phyloP scores from a whole-genome alignment of 306 rosid genomes.

The Cucurbita ficifolia region DNA sequence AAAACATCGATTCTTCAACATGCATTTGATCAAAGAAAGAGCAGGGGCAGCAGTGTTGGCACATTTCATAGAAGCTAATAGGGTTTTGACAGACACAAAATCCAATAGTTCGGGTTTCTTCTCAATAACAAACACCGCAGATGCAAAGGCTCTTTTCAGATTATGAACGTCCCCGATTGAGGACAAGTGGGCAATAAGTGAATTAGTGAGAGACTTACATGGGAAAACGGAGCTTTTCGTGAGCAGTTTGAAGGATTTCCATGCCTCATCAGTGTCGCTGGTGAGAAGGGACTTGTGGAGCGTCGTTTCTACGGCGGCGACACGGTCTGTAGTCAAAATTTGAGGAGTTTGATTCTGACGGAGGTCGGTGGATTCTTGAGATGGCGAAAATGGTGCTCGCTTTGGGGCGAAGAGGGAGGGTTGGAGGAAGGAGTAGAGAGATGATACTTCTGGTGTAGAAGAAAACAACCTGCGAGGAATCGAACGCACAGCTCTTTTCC shows the following conservation, averaged over 20 bases:
- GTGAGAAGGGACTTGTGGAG: constrained; percentile 54
- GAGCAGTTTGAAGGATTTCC: constrained; percentile 80
- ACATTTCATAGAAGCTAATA: constrained; percentile 43
- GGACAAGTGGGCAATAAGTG: constrained; percentile 50
- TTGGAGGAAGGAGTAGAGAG: constrained; percentile 80
- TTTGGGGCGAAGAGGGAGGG: constrained; percentile 54
- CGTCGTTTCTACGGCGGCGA: constrained; percentile 31
- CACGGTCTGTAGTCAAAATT: constrained; percentile 24
- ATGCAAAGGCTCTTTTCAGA: constrained; percentile 76
- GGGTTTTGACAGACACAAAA: constrained; percentile 26
- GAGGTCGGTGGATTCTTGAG: constrained; percentile 9
- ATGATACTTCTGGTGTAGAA: constrained; percentile 33
- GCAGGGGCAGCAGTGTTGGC: constrained; percentile 75
- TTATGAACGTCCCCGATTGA: constrained; percentile 49
- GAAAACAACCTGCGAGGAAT: constrained; percentile 30
- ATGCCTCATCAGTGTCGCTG: constrained; percentile 52
- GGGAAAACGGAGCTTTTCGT: constrained; percentile 51
- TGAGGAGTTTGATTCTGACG: constrained; percentile 23
- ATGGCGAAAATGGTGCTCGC: constrained; percentile 16
- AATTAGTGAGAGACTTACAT: constrained; percentile 59
- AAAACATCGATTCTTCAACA: constrained; percentile 58
- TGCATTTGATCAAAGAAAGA: constrained; percentile 48
- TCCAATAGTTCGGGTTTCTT: constrained; percentile 38
- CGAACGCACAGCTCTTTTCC: constrained; percentile 19
- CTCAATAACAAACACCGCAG: constrained; percentile 41